Base-by-base conservation (phyloP, 2,329 filamentous ascomycete species). In the Ascochyta fabae region DNA sequence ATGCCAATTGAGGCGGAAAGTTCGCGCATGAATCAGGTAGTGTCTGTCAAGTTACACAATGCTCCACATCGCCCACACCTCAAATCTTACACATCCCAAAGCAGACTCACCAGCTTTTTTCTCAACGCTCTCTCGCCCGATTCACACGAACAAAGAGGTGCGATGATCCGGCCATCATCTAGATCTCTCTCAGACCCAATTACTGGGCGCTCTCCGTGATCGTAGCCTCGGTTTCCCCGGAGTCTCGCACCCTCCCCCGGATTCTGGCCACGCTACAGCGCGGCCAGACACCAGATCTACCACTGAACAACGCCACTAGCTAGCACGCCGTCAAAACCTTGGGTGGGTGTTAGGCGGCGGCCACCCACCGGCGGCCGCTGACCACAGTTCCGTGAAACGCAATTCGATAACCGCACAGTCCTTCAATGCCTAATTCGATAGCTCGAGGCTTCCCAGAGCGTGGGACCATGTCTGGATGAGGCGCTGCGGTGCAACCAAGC, bases 181-280 rank as follows among this genome's bases (percentile, higher is more conserved):
- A 48, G 47, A 50, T 13, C 33, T 36, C 10, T 7, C 24, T 5
- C 1, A 15, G 36, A 15, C 4, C 36, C 43, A 48, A 15, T 36
- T 9, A 29, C 10, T 24, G 26, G 15, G 19, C n/a, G 12, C 42
- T 43, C 31, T 34, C 38, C 48, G 34, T 29, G 23, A 26, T 4
- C 6, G 42, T 42, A 56, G 42, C 42, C 53, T 56, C 53, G 53
- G 48, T 45, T 41, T 51, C 47, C 53, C 39, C 41, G 35, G 34
- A 31, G 23, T 24, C 38, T 43, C 43, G 47, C 53, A 39, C 12
- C 23, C 22, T 46, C 29, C 53, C 53, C 53, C 53, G 47, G 47
- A 51, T 48, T 56, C 38, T 40, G 34, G 47, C 34, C 24, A 36
- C 45, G 40, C 52, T 55, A 55, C 19, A 16, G 23, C 13, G 38